Conservation (phyloP, 805 yeast genomes). For the Starmerella sp. region DNA sequence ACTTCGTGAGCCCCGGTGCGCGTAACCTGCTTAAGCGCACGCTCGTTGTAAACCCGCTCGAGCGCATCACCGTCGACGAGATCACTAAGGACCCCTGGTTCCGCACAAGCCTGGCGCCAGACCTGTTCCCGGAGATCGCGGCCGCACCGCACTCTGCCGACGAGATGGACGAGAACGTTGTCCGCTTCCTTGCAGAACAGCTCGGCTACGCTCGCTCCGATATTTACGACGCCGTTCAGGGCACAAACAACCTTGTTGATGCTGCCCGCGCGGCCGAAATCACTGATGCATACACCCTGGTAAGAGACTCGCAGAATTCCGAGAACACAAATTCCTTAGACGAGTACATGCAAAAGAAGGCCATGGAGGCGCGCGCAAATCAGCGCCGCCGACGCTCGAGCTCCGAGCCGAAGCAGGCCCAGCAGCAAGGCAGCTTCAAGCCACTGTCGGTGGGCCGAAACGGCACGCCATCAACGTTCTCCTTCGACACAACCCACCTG, state of each 20-base stretch:
- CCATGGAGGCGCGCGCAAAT: constrained; percentile 12
- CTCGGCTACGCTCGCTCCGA: constrained; percentile 87
- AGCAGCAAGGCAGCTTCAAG: constrained; percentile 5
- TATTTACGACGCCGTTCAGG: constrained; percentile 48
- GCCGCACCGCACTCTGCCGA: constrained; percentile 11
- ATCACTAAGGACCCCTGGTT: constrained; percentile 95
- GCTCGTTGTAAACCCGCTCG: constrained; percentile 90
- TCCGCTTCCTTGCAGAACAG: constrained; percentile 59
- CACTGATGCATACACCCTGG: constrained; percentile 71
- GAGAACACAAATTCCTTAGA: constrained; percentile 17
- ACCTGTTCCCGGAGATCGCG: constrained; percentile 51
- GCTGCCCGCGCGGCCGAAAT: constrained; percentile 47
- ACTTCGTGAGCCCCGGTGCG: constrained; percentile 75
- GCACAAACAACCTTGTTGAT: constrained; percentile 34
- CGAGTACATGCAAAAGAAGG: constrained; percentile 20
- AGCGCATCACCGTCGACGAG: constrained; percentile 84
- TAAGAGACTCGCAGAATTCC: constrained; percentile 60
- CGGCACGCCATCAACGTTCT: constrained; percentile 31
- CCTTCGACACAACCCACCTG: constrained; percentile 32
- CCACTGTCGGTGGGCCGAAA: constrained; percentile 19
- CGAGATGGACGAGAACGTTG: constrained; percentile 58
- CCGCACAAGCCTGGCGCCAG: constrained; percentile 65
- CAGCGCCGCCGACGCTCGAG: constrained; percentile 3
- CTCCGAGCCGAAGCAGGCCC: neutral
- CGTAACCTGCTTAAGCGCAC: constrained; percentile 69